These are phyloP conservation scores for Harringtonia aguacate DNA, from an alignment of 2,329 filamentous ascomycete species.

Conservation along the genomic window DNA sequence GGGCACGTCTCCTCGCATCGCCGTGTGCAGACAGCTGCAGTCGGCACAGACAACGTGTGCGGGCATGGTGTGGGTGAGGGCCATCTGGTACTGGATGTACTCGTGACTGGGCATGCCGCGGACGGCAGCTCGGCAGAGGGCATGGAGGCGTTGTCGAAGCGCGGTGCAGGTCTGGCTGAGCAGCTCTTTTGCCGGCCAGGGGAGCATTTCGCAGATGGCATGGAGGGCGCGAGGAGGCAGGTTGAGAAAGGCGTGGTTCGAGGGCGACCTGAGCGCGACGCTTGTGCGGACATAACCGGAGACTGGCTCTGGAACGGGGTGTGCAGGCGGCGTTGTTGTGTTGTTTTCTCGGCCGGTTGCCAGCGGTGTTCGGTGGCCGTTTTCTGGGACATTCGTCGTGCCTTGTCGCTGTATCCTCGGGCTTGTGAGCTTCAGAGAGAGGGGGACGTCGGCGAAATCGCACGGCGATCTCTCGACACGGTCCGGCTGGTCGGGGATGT, in stretches of 20 bases:
- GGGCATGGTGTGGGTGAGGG: background rate
- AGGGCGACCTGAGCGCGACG: too few species aligned
- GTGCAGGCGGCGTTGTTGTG: too few species aligned
- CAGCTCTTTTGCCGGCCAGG: constrained; percentile 1
- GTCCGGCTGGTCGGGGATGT: too few species aligned
- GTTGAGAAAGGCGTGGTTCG: background rate
- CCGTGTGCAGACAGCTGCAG: background rate
- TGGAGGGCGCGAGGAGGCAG: background rate
- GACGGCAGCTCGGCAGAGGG: background rate
- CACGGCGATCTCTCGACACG: too few species aligned
- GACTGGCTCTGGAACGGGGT: too few species aligned
- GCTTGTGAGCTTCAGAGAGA: too few species aligned
- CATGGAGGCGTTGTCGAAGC: background rate
- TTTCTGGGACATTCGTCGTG: too few species aligned
- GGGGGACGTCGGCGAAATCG: too few species aligned
- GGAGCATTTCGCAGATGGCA: background rate
- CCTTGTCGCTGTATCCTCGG: too few species aligned
- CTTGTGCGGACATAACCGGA: too few species aligned
- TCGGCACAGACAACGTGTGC: background rate
- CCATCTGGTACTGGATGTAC: background rate
- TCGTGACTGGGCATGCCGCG: background rate
- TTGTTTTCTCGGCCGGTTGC: too few species aligned
- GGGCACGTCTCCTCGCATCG: background rate
- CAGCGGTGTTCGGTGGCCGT: too few species aligned
- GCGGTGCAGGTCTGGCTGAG: background rate